Percentiles rank a stretch among this genome's conserved stretches.
Conservation (phyloP, 805 yeast species). For the Nakazawaea holstii region DNA sequence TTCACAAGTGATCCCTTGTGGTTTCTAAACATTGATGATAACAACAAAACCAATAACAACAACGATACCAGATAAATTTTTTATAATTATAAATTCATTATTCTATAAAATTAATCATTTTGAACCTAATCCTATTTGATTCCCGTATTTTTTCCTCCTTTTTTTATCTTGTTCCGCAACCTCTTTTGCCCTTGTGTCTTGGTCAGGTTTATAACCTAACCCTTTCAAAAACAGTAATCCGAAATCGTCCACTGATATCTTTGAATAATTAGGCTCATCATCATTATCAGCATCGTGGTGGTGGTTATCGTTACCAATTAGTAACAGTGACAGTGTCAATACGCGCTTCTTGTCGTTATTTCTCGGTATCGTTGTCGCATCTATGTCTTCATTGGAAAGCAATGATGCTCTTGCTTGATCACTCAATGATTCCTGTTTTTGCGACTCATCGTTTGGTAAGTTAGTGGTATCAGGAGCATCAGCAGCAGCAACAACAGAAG, state of each 20-base stretch:
- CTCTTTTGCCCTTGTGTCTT: not conserved
- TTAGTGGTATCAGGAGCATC: no score
- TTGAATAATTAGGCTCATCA: conserved; percentile 7
- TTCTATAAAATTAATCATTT: no score
- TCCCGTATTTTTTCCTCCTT: conserved; percentile 4
- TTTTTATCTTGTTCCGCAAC: not conserved
- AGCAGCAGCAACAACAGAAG: no score
- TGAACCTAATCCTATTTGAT: conserved; percentile 8
- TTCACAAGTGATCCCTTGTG: not conserved
- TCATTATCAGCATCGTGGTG: not conserved
- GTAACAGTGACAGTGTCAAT: no score
- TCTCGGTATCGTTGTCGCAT: no score
- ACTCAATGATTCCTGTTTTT: no score
- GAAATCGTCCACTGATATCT: conserved; percentile 11
- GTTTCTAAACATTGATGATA: not conserved
- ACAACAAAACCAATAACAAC: not conserved
- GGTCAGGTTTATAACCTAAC: conserved; percentile 5
- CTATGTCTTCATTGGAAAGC: no score
- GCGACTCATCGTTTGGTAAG: no score
- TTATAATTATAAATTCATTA: no score
- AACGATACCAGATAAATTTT: no score
- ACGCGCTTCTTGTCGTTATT: not conserved
- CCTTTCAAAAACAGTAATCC: conserved; percentile 11
- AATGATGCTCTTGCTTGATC: no score
- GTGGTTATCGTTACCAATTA: not conserved